Evolutionary conservation across 139 green algal species (phyloP), one percentile per base, ranked within the genome.

Genomic region (Raphidocelis subcapitata): DNA sequence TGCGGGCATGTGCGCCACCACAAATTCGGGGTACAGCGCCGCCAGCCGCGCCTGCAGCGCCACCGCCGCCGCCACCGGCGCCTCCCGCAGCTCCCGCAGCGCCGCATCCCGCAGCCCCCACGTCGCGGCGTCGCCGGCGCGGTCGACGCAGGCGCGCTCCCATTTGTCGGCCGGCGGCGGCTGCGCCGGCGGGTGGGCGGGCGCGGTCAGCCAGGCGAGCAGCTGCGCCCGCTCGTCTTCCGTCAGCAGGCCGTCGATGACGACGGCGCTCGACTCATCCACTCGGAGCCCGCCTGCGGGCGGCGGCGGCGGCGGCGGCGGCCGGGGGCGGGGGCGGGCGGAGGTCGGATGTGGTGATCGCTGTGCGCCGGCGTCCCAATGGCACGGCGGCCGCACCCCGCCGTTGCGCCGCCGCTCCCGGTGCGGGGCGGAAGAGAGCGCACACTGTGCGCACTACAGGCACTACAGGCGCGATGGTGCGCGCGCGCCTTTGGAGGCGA

Each of bases 101-200:
- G 74, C 32, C 15, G 69, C 21, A 2, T 54, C 55, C 65, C 61
- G 59, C 35, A 85, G 72, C 31, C 80, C 80, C 75, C 75, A 85
- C 1, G 75, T 82, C 1, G 67, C n/a, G n/a, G 28, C 18, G 52
- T 81, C 80, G 3, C 80, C 80, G 21, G 47, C 62, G 31, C 75
- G 51, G 67, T 85, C 80, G 72, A 85, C 80, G 61, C 75, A 82
- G 5, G 56, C 55, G 36, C 60, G 51, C 65, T 80, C 80, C 80
- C 80, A 85, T 66, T 79, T 81, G 59, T 51, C 51, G 8, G 32
- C 71, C 3, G 80, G 80, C n/a, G 80, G 80, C 26, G 69, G 64
- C 5, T 66, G 71, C 31, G 3, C 26, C 28, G 80, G 80, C 71
- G 78, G 32, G 69, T 85, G 80, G 1, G 32, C 74, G 24, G 71